A percentile compares a stretch with the other conserved stretches of the same genome.
These are phyloP conservation scores for Leptographium radiaticola DNA, from an alignment of 2,329 filamentous ascomycete species.

Conservation along the genomic window DNA sequence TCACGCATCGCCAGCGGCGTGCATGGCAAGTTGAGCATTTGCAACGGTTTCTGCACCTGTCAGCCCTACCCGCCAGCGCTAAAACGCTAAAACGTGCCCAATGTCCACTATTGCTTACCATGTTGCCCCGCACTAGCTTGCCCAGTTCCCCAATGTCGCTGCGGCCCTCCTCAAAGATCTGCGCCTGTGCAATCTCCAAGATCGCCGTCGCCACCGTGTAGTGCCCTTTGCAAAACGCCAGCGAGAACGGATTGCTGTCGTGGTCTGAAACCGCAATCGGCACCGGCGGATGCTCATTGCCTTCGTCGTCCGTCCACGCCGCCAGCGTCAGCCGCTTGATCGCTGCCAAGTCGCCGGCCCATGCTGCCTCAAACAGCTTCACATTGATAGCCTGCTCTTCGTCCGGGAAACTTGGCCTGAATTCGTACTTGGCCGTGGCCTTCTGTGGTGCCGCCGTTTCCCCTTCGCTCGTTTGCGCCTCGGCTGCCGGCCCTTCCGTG, in stretches of 20 bases:
- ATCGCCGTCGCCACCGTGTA: constrained; percentile 49
- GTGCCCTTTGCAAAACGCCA: constrained; percentile 56
- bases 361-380: constrained; percentile 60
- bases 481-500: constrained; percentile 46
- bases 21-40: constrained; percentile 31
- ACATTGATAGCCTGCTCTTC: constrained; percentile 43
- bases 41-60: constrained; percentile 29
- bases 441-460: constrained; percentile 11
- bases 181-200: constrained; percentile 55
- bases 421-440: constrained; percentile 25
- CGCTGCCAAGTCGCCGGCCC: constrained; percentile 51
- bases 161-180: constrained; percentile 40
- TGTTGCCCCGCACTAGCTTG: constrained; percentile 52
- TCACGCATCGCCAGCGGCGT: constrained; percentile 21
- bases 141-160: constrained; percentile 49
- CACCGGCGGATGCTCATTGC: constrained; percentile 45
- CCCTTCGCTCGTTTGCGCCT: constrained; percentile 47
- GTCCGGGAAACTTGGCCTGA: constrained; percentile 38
- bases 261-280: constrained; percentile 36
- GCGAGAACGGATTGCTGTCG: constrained; percentile 47
- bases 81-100: too few relatives aligned
- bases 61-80: too few relatives aligned
- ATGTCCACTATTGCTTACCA: constrained; percentile 11
- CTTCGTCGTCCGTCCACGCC: constrained; percentile 29
- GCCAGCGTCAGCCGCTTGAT: constrained; percentile 53